Evolutionary conservation across 2,329 filamentous ascomycete genomes (phyloP), one percentile per base, ranked within the genome.

Genomic region (Cercospora sesami): DNA sequence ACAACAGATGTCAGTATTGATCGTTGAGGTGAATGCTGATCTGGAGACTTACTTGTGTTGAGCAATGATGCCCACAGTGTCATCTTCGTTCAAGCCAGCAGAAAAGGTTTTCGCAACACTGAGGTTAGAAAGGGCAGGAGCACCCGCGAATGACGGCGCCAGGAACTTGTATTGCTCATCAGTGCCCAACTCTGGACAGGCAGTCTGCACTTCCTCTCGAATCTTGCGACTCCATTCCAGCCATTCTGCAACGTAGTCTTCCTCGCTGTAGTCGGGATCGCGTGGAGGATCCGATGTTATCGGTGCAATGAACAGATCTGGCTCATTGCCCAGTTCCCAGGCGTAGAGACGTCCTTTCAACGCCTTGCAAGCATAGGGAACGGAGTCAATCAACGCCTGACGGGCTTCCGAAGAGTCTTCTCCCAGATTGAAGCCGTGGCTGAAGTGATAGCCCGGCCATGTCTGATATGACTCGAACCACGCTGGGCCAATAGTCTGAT

Each of bases 251-350:
- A 88, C 85, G 72, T 86, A 89, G 33, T 81, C 79, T 14, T 75
- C 77, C 73, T 89, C 87, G 65, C 82, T 83, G 82, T 85, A 90
- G 36, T 53, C 53, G 0, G 21, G 21, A 26, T 73, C 78, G 0
- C 80, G 31, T 0, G 86, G 83, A n/a, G 87, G 78, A 21, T 86
- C 82, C 0, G 81, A 78, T 69, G 86, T 84, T 3, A 82, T 76
- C 18, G 83, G 85, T 1, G 81, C 84, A 16, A 83, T 82, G 76
- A 80, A 89, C 6, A 89, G 76, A 75, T 90, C 87, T 0, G 86
- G 86, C 75, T 90, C 87, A 72, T 90, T 90, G 39, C 88, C 88
- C 71, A 89, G 86, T 73, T 88, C 86, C 86, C 86, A 90, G 69
- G 80, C 79, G 28, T 86, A 82, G 7, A 89, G 78, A 64, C 82